Evolutionary conservation across 768 basidiomycete genomes (phyloP), one percentile per base, ranked within the genome.

Genomic region (Leccinum variicolor): DNA sequence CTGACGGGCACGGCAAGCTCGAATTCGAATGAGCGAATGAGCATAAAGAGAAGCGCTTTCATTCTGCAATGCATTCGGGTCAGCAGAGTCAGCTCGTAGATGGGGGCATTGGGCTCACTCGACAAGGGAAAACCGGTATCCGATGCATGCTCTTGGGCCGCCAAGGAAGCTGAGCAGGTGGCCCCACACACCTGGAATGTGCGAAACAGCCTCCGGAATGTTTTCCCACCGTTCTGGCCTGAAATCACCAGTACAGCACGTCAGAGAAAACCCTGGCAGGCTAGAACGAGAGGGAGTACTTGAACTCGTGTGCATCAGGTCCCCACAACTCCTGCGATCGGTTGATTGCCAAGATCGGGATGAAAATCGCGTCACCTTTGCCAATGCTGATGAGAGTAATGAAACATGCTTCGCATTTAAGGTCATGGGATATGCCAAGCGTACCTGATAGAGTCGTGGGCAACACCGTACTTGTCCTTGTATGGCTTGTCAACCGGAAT

Each of bases 141-240:
- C 86, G 33, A 89, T 87, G 59, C 87, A 90, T 1, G 84, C 78
- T 19, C 79, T 77, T 14, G 84, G 82, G 3, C 87, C 87, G 28
- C 84, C 84, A 1, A 85, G 63, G 76, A 90, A 90, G 0, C 82
- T 79, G 43, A 87, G 66, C 58, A 83, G 64, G 62, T 85, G 79
- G 9, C 81, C 77, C 80, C 81, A 86, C 1, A 87, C 76, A 4
- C 86, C 83, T 2, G 87, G 87, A 21, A 89, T 72, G 0, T 66
- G 57, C 4, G 66, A 65, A 2, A 74, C 78, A 1, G 72, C 73
- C 19, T 79, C 77, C 0, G 85, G 84, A 9, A 75, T 31, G 4
- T 74, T 62, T 19, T 73, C 66, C 87, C 87, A 90, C 1, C 87
- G 76, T 60, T 88, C 50, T 34, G 50, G 50, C 50, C 50, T 50